Evolutionary conservation across 2,329 filamentous ascomycete species (phyloP).

Genomic region (Aspergillus luchuensis): DNA sequence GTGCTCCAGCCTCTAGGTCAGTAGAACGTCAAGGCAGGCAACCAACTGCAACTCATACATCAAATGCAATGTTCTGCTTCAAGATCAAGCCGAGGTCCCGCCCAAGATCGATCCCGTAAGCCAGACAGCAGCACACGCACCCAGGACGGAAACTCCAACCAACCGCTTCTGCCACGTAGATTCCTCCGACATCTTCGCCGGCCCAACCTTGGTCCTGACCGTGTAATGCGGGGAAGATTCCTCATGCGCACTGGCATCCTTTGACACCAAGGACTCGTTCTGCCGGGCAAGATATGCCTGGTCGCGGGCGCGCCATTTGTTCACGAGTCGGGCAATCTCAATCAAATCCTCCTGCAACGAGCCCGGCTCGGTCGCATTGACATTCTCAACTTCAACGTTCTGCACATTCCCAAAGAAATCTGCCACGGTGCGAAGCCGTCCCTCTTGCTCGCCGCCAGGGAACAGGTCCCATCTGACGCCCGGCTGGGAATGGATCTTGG

Average conservation of each 20-base stretch:
- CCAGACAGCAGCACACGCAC: constrained; percentile 40
- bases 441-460: constrained; percentile 74
- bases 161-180: constrained; percentile 63
- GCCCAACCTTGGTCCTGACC: constrained; percentile 46
- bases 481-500: constrained; percentile 90
- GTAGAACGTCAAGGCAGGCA: no score
- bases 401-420: constrained; percentile 99
- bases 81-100: constrained; percentile 21
- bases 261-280: constrained; percentile 23
- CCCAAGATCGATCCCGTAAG: constrained; percentile 39
- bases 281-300: constrained; percentile 34
- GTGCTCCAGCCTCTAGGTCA: background rate
- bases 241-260: background rate
- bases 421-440: constrained; percentile 78
- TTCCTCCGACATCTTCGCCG: constrained; percentile 64
- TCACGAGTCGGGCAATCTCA: constrained; percentile 64
- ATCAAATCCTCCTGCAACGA: constrained; percentile 69
- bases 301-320: constrained; percentile 52
- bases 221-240: constrained; percentile 20
- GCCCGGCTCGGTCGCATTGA: constrained; percentile 54
- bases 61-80: background rate
- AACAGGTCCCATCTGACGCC: constrained; percentile 97
- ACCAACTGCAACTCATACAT: background rate
- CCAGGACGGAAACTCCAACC: constrained; percentile 38
- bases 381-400: constrained; percentile 83